phyloP scores from a whole-genome alignment of 192 early-diverging fungal genomes.

The Pilobolus umbonatus region DNA sequence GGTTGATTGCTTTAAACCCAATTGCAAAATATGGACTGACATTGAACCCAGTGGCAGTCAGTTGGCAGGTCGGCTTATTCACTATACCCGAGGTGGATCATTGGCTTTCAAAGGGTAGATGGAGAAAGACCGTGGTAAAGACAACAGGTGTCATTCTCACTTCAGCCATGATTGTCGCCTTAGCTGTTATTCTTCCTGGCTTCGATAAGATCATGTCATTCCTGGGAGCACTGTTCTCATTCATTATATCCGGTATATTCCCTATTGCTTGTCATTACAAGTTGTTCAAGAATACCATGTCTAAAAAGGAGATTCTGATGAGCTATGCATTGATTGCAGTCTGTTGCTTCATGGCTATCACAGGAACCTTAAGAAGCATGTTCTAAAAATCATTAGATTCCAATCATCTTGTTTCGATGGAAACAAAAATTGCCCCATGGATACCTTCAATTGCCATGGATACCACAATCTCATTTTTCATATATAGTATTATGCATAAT shows the following conservation, averaged over 20 bases:
- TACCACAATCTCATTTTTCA: not conserved
- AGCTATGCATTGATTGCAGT: slow-evolving; percentile 16
- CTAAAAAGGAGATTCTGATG: slow-evolving; percentile 6
- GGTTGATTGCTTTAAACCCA: slow-evolving; percentile 65
- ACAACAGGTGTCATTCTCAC: slow-evolving; percentile 18
- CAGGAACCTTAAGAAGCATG: slow-evolving; percentile 31
- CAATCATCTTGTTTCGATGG: slow-evolving; percentile 14
- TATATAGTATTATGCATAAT: not conserved
- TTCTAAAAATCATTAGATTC: slow-evolving; percentile 17
- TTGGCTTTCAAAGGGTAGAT: slow-evolving; percentile 9
- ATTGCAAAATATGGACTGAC: slow-evolving; percentile 70
- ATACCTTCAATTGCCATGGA: no score
- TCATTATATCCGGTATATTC: slow-evolving; percentile 33
- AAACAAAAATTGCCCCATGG: slow-evolving; percentile 4
- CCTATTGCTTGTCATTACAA: slow-evolving; percentile 33
- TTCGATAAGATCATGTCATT: slow-evolving; percentile 30
- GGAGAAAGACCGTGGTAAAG: slow-evolving; percentile 15
- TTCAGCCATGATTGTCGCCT: slow-evolving; percentile 14
- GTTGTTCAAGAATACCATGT: slow-evolving; percentile 20
- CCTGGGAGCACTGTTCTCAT: slow-evolving; percentile 34
- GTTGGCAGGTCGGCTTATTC: slow-evolving; percentile 35
- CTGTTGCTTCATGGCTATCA: slow-evolving; percentile 22
- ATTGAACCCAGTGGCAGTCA: slow-evolving; percentile 56
- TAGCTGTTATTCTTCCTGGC: slow-evolving; percentile 25
- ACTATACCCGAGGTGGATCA: slow-evolving; percentile 13